Base-by-base conservation (phyloP, 495 filamentous ascomycete genomes). In the Penicillium robsamsonii region DNA sequence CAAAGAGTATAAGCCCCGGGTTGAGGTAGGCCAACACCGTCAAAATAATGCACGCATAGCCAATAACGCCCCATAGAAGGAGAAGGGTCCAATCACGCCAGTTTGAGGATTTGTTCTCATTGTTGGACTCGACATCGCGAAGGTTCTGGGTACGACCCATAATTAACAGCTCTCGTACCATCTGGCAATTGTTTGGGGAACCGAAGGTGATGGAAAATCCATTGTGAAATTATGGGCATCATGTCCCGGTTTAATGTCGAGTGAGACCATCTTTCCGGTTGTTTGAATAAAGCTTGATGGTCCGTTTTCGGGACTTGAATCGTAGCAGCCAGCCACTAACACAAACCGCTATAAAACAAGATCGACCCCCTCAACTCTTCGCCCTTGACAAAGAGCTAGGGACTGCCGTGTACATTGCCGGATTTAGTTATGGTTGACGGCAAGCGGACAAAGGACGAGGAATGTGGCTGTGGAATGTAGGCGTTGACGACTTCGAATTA, bases 41-140 rank as follows among this genome's bases (percentile, higher is more conserved):
- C 27, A 68, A 50, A 13, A 70, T 53, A 38, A 72, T 53, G 46
- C 61, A 68, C 5, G 58, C 17, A 44, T 71, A 74, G 43, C 70
- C 60, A 22, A 68, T 1, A 17, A 57, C 35, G 57, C 65, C 65
- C 64, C 69, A 71, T 0, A 56, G 41, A 11, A 71, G 25, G 18
- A 69, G 42, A 15, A 43, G 13, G 10, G 41, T 40, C 67, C 63
- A 71, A 33, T 64, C 63, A 29, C 57, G 63, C 66, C 64, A 66
- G 13, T 22, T 38, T 10, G 53, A 57, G 27, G 51, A 20, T n/a
- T 45, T 45, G 7, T 57, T 18, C 25, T 60, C 56, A 15, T 41
- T 18, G 37, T 53, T 58, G 20, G 63, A 60, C 48, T 69, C 66
- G 18, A 69, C 29, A 50, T 68, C 66, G 41, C 53, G 54, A 20